A percentile compares a stretch with the other conserved stretches of the same genome.
Evolutionary conservation across 2,329 filamentous ascomycete species (phyloP).

Genomic region (Diplodia scrobiculata): DNA sequence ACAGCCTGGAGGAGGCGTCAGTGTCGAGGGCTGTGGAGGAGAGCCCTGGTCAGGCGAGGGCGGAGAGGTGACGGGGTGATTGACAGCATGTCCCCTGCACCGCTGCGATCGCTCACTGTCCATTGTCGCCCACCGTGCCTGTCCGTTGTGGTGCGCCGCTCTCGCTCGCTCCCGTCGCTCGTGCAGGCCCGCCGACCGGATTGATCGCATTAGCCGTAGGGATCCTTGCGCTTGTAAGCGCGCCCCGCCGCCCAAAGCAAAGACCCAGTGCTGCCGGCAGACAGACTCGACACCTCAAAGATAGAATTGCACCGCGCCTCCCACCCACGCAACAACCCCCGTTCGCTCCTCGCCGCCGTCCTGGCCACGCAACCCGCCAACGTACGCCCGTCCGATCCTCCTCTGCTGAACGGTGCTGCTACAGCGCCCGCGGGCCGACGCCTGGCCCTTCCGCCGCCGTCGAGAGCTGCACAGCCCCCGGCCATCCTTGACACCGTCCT

Average conservation of each 20-base stretch:
- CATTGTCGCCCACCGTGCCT: neutral
- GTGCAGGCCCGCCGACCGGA: neutral
- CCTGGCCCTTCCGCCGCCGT: slow-evolving; percentile 28
- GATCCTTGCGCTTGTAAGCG: slow-evolving; percentile 27
- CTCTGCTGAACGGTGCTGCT: slow-evolving; percentile 8
- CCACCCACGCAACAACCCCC: slow-evolving; percentile 18
- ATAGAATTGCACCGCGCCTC: slow-evolving; percentile 27
- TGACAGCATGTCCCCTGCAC: slow-evolving; percentile 15
- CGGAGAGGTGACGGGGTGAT: slow-evolving; percentile 20
- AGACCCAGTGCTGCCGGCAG: slow-evolving; percentile 19
- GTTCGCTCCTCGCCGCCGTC: neutral
- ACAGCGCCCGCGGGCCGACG: slow-evolving; percentile 27
- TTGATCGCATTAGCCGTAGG: slow-evolving; percentile 11
- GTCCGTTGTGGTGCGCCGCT: neutral
- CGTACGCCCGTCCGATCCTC: slow-evolving; percentile 12
- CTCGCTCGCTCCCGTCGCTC: slow-evolving; percentile 1
- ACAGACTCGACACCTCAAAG: slow-evolving; percentile 29
- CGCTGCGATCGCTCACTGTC: slow-evolving; percentile 5
- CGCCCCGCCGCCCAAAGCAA: slow-evolving; percentile 26
- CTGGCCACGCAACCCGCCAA: slow-evolving; percentile 27
- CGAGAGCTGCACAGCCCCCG: slow-evolving; percentile 29
- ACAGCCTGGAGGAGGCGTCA: slow-evolving; percentile 20
- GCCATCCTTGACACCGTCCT: slow-evolving; percentile 30
- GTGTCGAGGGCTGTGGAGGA: neutral
- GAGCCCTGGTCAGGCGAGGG: slow-evolving; percentile 1